phyloP scores from a whole-genome alignment of 2,329 filamentous ascomycete genomes.

The Paecilomyces dactylethromorphus region DNA sequence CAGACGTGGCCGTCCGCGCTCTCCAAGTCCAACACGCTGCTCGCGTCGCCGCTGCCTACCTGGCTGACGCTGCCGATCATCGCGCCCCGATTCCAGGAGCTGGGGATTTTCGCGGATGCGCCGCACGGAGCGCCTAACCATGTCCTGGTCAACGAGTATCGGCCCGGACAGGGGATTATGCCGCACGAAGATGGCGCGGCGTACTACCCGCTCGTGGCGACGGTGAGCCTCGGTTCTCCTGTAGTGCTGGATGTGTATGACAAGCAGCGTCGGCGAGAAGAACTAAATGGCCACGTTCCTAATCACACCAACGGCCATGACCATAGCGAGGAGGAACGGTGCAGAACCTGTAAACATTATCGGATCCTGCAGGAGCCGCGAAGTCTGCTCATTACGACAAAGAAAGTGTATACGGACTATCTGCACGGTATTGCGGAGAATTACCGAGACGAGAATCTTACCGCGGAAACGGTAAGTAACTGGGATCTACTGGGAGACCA shows the following conservation, averaged over 20 bases:
- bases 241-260: slow-evolving; percentile 72
- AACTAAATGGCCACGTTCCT: slow-evolving; percentile 39
- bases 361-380: slow-evolving; percentile 77
- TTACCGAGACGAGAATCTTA: slow-evolving; percentile 58
- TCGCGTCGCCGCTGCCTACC: slow-evolving; percentile 62
- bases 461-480: slow-evolving; percentile 46
- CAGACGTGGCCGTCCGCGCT: slow-evolving; percentile 87
- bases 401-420: slow-evolving; percentile 48
- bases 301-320: slow-evolving; percentile 31
- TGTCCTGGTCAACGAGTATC: slow-evolving; percentile 89
- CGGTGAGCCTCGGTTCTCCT: slow-evolving; percentile 73
- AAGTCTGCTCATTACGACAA: slow-evolving; percentile 57
- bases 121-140: slow-evolving; percentile 79
- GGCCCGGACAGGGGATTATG: slow-evolving; percentile 87
- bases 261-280: slow-evolving; percentile 38
- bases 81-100: slow-evolving; percentile 41
- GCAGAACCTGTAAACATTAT: slow-evolving; percentile 29
- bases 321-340: slow-evolving; percentile 8
- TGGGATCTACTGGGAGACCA: slow-evolving; percentile 49
- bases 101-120: slow-evolving; percentile 53
- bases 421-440: slow-evolving; percentile 54
- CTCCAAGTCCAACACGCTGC: slow-evolving; percentile 64
- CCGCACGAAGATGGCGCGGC: slow-evolving; percentile 88
- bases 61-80: slow-evolving; percentile 71
- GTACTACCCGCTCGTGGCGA: slow-evolving; percentile 84